phyloP scores from a whole-genome alignment of 1,284 basidiomycete species.

The Mycena sp. region DNA sequence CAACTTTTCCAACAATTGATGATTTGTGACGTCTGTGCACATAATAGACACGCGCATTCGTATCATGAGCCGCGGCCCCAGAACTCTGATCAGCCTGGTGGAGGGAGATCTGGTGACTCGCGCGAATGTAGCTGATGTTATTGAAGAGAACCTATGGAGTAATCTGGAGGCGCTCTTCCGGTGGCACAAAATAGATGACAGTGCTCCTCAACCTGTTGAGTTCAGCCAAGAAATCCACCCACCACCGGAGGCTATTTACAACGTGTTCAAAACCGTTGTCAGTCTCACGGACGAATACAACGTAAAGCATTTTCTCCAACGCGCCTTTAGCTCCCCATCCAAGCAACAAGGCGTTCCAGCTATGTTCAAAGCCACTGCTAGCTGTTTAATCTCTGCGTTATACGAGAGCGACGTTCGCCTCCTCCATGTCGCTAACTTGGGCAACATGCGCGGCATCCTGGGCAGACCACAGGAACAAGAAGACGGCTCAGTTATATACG shows the following conservation, averaged over 20 bases:
- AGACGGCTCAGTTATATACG: slow-evolving; percentile 51
- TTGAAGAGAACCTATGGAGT: slow-evolving; percentile 19
- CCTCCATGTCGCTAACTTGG: slow-evolving; percentile 62
- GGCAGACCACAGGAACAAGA: slow-evolving; percentile 52
- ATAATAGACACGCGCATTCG: slow-evolving; percentile 14
- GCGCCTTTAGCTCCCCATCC: slow-evolving; percentile 13
- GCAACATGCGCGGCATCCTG: slow-evolving; percentile 68
- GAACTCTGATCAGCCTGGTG: slow-evolving; percentile 16
- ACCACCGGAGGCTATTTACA: slow-evolving; percentile 12
- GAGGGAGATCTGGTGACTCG: slow-evolving; percentile 22
- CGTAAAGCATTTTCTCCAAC: slow-evolving; percentile 15
- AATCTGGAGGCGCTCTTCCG: slow-evolving; percentile 21
- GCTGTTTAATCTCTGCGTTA: slow-evolving; percentile 19
- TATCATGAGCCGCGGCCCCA: slow-evolving; percentile 1
- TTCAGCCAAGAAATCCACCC: slow-evolving; percentile 20
- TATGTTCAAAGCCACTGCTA: background rate
- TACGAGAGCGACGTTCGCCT: slow-evolving; percentile 42
- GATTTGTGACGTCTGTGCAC: background rate
- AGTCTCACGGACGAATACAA: slow-evolving; percentile 16
- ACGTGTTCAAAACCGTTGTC: slow-evolving; percentile 15
- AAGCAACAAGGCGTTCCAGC: slow-evolving; percentile 8
- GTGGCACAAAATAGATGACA: slow-evolving; percentile 23
- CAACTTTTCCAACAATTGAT: background rate
- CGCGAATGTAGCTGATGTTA: slow-evolving; percentile 7
- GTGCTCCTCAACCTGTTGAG: slow-evolving; percentile 24